phyloP scores from a whole-genome alignment of 495 filamentous ascomycete genomes.

The Penicillium paradoxum region DNA sequence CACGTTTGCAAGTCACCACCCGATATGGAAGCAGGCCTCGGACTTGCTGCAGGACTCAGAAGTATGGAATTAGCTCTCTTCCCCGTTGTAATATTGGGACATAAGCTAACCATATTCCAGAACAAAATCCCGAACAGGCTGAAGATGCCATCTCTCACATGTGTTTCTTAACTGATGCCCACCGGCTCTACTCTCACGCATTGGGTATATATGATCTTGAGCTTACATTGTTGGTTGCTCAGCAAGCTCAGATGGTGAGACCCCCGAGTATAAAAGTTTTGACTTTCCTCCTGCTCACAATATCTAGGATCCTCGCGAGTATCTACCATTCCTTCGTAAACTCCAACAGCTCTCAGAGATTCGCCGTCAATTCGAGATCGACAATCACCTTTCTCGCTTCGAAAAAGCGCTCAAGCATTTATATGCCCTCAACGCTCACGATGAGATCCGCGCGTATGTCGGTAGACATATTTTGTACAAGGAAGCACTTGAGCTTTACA shows the following conservation, averaged over 20 bases:
- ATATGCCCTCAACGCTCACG: slow-evolving; percentile 58
- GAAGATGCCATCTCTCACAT: slow-evolving; percentile 91
- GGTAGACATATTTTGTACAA: slow-evolving; percentile 75
- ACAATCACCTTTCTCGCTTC: slow-evolving; percentile 73
- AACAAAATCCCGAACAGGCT: slow-evolving; percentile 59
- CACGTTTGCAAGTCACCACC: slow-evolving; percentile 90
- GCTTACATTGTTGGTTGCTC: slow-evolving; percentile 81
- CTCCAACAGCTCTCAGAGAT: slow-evolving; percentile 66
- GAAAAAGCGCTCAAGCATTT: slow-evolving; percentile 75
- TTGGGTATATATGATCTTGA: slow-evolving; percentile 89
- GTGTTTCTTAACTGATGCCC: slow-evolving; percentile 91
- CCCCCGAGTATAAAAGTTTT: background rate
- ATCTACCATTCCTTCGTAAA: slow-evolving; percentile 86
- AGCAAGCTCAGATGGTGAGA: slow-evolving; percentile 80
- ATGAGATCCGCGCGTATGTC: slow-evolving; percentile 71
- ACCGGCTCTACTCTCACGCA: slow-evolving; percentile 86
- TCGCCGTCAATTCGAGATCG: slow-evolving; percentile 75
- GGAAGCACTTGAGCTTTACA: slow-evolving; percentile 74
- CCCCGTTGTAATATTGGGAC: background rate
- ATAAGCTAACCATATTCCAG: slow-evolving; percentile 15
- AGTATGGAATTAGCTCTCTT: slow-evolving; percentile 26
- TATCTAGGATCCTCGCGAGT: slow-evolving; percentile 76
- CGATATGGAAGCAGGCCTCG: slow-evolving; percentile 78
- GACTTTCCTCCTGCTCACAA: background rate
- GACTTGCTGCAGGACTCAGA: slow-evolving; percentile 70